phyloP scores from a whole-genome alignment of 441 rosid genomes.

The Codiaeum variegatum region DNA sequence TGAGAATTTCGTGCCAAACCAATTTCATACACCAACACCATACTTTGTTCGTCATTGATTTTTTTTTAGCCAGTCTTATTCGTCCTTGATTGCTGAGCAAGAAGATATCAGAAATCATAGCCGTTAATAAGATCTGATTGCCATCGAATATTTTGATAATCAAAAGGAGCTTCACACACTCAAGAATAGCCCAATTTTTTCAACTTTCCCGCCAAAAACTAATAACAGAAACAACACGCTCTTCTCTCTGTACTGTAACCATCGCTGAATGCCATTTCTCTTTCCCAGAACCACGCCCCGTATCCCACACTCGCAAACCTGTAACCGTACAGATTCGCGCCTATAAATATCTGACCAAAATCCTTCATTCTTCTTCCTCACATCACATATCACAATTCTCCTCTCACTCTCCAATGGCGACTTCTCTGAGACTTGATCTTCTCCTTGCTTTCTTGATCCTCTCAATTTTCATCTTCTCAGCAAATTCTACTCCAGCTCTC shows the following conservation, averaged over 20 bases:
- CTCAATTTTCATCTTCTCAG: neutral
- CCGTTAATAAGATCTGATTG: neutral
- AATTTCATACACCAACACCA: neutral
- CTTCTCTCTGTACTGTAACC: neutral
- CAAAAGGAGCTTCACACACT: neutral
- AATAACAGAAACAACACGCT: neutral
- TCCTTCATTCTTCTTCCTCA: neutral
- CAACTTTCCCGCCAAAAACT: neutral
- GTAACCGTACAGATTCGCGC: neutral
- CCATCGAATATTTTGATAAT: neutral
- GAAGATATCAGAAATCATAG: neutral
- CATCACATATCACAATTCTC: neutral
- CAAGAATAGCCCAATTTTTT: neutral
- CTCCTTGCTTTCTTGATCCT: constrained; percentile 14
- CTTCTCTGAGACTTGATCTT: constrained; percentile 16
- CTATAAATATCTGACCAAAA: neutral
- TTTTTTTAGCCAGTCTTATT: too few species aligned
- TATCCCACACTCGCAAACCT: neutral
- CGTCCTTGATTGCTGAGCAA: neutral
- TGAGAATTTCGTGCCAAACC: neutral
- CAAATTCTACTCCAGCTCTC: constrained; percentile 8
- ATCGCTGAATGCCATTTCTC: too few species aligned
- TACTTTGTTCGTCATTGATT: too few species aligned
- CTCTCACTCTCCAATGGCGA: constrained; percentile 25
- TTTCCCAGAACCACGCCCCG: neutral